Evolutionary conservation across 176 grass and related monocot species (phyloP).

Genomic region (Eleusine coracana): DNA sequence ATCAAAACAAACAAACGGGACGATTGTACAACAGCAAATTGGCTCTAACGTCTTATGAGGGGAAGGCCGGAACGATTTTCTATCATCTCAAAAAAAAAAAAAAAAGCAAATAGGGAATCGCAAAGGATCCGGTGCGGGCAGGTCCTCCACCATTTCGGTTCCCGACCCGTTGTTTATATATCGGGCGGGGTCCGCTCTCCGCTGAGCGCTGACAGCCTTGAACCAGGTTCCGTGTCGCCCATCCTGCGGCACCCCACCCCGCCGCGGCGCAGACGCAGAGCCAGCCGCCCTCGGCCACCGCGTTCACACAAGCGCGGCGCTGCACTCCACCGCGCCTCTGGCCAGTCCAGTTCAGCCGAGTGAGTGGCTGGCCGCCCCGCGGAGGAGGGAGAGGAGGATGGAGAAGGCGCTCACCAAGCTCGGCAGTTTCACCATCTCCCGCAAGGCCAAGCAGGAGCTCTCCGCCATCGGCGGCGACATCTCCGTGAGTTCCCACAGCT

Average conservation of each 20-base stretch:
- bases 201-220: constrained; percentile 13
- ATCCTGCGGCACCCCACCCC: constrained; percentile 24
- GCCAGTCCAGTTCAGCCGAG: background rate
- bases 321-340: background rate
- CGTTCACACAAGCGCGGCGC: background rate
- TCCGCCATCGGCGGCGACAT: constrained; percentile 90
- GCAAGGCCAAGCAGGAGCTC: constrained; percentile 97
- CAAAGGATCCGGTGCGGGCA: constrained; percentile 30
- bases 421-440: constrained; percentile 83
- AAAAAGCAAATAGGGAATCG: background rate
- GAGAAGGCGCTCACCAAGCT: constrained; percentile 88
- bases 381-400: constrained; percentile 46
- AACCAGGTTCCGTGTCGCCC: constrained; percentile 39
- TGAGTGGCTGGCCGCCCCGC: background rate
- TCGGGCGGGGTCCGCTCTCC: background rate
- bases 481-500: constrained; percentile 55
- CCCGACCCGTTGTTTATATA: constrained; percentile 6
- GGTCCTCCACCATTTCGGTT: background rate
- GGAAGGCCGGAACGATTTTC: too few species aligned
- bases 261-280: background rate
- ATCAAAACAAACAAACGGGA: background rate
- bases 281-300: background rate
- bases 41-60: too few species aligned
- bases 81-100: too few species aligned
- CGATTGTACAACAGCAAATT: background rate